These are phyloP conservation scores for Coniosporium apollinis DNA, from an alignment of 495 filamentous ascomycete genomes.

Conservation along the genomic window DNA sequence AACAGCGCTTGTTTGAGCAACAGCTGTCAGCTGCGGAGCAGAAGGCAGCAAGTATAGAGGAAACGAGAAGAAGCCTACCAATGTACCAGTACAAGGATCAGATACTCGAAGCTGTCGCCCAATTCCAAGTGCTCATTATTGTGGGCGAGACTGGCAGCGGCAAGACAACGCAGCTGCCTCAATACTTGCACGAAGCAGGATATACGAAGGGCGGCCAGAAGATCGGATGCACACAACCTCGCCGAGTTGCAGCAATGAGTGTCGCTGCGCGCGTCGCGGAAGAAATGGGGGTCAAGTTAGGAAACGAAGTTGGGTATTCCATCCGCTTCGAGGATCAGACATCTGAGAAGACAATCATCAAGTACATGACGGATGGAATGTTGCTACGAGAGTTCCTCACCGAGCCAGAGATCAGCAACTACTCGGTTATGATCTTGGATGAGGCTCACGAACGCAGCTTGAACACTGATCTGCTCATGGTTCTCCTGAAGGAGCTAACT, in stretches of 20 bases:
- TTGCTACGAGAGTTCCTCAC: constrained; percentile 80
- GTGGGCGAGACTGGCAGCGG: constrained; percentile 25
- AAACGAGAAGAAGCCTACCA: constrained; percentile 77
- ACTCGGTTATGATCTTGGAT: constrained; percentile 88
- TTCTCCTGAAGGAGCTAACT: constrained; percentile 82
- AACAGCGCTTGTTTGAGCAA: constrained; percentile 60
- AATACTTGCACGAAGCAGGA: constrained; percentile 24
- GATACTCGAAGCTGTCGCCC: constrained; percentile 21
- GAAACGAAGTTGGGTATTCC: constrained; percentile 85
- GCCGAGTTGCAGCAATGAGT: constrained; percentile 90
- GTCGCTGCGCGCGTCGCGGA: constrained; percentile 90
- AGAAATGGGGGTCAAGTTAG: constrained; percentile 80
- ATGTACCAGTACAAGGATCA: constrained; percentile 58
- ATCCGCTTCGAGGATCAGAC: constrained; percentile 94
- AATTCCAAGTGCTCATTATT: constrained; percentile 23
- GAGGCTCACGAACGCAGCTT: constrained; percentile 93
- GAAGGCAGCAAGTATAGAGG: constrained; percentile 71
- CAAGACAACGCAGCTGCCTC: constrained; percentile 27
- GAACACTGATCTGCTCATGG: constrained; percentile 80
- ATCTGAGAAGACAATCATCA: constrained; percentile 79
- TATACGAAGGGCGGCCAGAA: constrained; percentile 37
- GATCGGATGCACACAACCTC: constrained; percentile 72
- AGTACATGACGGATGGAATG: constrained; percentile 99
- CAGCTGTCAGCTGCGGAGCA: constrained; percentile 76
- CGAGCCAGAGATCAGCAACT: constrained; percentile 71